Percentiles rank a stretch among this genome's conserved stretches.
Conservation (phyloP, 2,329 filamentous ascomycete species). For the Phoma sp. region DNA sequence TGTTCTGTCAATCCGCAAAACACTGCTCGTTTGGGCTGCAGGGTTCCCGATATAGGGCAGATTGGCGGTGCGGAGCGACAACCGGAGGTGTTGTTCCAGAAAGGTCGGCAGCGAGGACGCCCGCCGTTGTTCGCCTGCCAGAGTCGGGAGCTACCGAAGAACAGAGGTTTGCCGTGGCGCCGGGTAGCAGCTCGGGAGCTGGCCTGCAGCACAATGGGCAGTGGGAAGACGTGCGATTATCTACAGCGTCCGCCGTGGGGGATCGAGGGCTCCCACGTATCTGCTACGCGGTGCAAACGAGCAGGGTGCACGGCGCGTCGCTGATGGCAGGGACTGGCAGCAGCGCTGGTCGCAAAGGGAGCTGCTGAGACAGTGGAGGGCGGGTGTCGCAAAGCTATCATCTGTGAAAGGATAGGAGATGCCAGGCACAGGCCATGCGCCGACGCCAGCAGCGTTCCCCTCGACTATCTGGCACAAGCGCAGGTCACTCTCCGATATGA, state of each 20-base stretch:
- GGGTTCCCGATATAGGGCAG: slow-evolving; percentile 15
- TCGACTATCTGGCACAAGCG: slow-evolving; percentile 17
- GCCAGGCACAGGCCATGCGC: slow-evolving; percentile 19
- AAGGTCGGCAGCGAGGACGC: slow-evolving; percentile 3
- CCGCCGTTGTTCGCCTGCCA: slow-evolving; percentile 7
- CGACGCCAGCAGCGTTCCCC: slow-evolving; percentile 10
- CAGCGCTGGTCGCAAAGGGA: slow-evolving; percentile 17
- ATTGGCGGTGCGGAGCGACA: slow-evolving; percentile 9
- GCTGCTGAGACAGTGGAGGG: slow-evolving; percentile 17
- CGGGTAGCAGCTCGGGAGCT: slow-evolving; percentile 11
- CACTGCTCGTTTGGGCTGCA: slow-evolving; percentile 11
- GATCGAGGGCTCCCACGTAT: background rate
- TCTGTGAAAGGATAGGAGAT: slow-evolving; percentile 16
- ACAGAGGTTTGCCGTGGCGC: slow-evolving; percentile 13
- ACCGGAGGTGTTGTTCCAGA: slow-evolving; percentile 11
- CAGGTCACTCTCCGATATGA: slow-evolving; percentile 6
- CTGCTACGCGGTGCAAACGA: slow-evolving; percentile 3
- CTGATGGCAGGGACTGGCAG: slow-evolving; percentile 6
- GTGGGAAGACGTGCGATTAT: background rate
- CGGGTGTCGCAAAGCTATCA: slow-evolving; percentile 13
- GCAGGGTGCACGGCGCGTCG: slow-evolving; percentile 1
- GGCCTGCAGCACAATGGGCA: slow-evolving; percentile 9
- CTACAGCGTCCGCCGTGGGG: slow-evolving; percentile 9
- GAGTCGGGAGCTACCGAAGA: slow-evolving; percentile 7
- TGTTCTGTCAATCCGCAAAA: slow-evolving; percentile 5